Evolutionary conservation across 1,284 basidiomycete genomes (phyloP).

Genomic region (Rhizopogon hawkerae): DNA sequence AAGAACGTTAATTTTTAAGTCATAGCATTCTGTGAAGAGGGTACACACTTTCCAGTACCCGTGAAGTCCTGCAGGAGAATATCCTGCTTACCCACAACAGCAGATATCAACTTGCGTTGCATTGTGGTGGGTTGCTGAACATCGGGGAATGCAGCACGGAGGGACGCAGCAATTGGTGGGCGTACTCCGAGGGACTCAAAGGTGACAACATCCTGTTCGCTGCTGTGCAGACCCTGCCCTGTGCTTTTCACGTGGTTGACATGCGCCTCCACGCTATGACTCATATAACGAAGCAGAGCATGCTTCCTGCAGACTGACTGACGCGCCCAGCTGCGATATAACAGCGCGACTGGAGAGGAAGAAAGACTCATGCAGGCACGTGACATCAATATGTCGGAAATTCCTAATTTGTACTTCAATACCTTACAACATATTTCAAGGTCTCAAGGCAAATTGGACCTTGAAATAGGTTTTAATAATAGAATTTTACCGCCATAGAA

Average conservation of each 20-base stretch:
- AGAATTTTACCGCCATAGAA: too few relatives aligned
- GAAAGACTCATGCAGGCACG: constrained; percentile 18
- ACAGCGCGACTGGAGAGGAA: constrained; percentile 3
- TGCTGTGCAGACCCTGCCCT: background rate
- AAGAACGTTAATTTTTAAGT: constrained; percentile 2
- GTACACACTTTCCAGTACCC: constrained; percentile 66
- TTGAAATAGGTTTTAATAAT: too few relatives aligned
- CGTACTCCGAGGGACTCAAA: constrained; percentile 48
- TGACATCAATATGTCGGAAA: background rate
- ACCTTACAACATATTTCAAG: too few relatives aligned
- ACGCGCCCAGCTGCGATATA: constrained; percentile 4
- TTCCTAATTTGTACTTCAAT: too few relatives aligned
- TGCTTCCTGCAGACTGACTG: constrained; percentile 14
- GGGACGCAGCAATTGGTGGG: constrained; percentile 36
- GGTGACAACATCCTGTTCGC: constrained; percentile 14
- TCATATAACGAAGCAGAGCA: constrained; percentile 13
- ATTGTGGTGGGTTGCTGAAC: constrained; percentile 49
- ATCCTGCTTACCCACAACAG: constrained; percentile 48
- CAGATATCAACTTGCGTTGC: constrained; percentile 55
- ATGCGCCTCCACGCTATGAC: constrained; percentile 14
- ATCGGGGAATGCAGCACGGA: constrained; percentile 54
- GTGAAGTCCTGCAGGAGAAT: constrained; percentile 61
- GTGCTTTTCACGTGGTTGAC: background rate
- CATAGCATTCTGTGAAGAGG: background rate
- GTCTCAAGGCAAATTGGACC: too few relatives aligned